Base-by-base conservation (phyloP, 2,329 filamentous ascomycete genomes). In the Diaporthe sp. region DNA sequence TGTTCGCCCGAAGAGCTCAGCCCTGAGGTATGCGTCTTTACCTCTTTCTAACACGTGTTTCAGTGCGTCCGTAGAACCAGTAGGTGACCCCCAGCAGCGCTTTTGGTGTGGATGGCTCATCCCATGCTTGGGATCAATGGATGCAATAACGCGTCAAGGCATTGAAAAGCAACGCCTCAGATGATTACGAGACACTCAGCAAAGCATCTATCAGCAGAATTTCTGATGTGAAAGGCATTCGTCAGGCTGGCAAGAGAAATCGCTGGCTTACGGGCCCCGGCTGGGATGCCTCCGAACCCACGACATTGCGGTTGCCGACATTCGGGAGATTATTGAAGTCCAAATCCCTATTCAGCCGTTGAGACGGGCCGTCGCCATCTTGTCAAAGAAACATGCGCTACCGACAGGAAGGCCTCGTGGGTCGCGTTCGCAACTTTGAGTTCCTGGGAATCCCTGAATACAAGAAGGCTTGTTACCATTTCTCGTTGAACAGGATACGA, bases 31-130 rank as follows among this genome's bases (percentile, higher is more conserved):
- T 32, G 39, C 39, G 5, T 47, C 59, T 65, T 35, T 13, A 66
- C 39, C 17, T 12, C 61, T 66, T 44, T 66, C 61, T 66, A 25
- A 66, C 42, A 51, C 61, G 30, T 47, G 61, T 66, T 66, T 66
- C 61, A 66, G 30, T 66, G 42, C 30, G 22, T 35, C 63, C 8
- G 30, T 51, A 27, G 32, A 66, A 42, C 63, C 63, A 37, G 44
- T 25, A 50, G 25, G 63, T 50, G 30, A 35, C 19, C 30, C 30
- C 44, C 22, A 32, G 27, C 19, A 66, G 39, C 61, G 30, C 19
- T 50, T 12, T 12, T 51, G 12, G 22, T 35, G 61, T 50, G 61
- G 30, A 22, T 37, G 39, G 61, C 30, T 51, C 22, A 35, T 66
- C 22, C 44, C 22, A 37, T 25, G 32, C 63, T 25, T 51, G 44